Conservation (phyloP, 257 asterid genomes). For the Osmanthus fragrans region DNA sequence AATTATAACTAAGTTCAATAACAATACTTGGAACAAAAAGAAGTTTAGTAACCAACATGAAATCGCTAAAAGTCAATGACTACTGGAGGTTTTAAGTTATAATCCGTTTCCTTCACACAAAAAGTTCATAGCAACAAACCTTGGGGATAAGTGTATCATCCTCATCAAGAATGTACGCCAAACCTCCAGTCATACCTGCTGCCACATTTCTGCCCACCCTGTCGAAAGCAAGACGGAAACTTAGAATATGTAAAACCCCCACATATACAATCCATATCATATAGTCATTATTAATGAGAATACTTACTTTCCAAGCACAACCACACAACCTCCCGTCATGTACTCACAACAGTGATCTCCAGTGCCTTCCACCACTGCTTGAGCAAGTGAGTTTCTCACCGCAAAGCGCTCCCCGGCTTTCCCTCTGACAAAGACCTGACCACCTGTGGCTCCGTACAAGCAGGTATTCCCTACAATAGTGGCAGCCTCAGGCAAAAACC, state of each 20-base stretch:
- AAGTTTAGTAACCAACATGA: neutral
- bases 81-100: no score
- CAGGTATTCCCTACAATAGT: constrained; percentile 95
- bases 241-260: neutral
- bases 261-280: neutral
- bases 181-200: constrained; percentile 99
- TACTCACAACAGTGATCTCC: constrained; percentile 98
- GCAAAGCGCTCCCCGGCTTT: constrained; percentile 98
- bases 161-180: constrained; percentile 91
- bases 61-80: neutral
- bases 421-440: constrained; percentile 83
- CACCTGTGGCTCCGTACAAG: constrained; percentile 98
- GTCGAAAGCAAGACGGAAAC: constrained; percentile 21
- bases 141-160: constrained; percentile 89
- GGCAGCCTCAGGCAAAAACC: constrained; percentile 89
- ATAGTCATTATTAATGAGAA: constrained; percentile 8
- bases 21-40: neutral
- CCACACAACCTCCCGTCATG: constrained; percentile 99
- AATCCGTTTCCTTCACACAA: neutral
- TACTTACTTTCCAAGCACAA: constrained; percentile 91
- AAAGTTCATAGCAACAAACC: constrained; percentile 43
- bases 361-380: constrained; percentile 97
- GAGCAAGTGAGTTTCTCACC: constrained; percentile 92
- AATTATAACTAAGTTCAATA: no score
- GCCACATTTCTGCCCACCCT: constrained; percentile 99